Evolutionary conservation across 202 grass and related monocot genomes (phyloP).

Genomic region (Schoenoplectus triqueter): DNA sequence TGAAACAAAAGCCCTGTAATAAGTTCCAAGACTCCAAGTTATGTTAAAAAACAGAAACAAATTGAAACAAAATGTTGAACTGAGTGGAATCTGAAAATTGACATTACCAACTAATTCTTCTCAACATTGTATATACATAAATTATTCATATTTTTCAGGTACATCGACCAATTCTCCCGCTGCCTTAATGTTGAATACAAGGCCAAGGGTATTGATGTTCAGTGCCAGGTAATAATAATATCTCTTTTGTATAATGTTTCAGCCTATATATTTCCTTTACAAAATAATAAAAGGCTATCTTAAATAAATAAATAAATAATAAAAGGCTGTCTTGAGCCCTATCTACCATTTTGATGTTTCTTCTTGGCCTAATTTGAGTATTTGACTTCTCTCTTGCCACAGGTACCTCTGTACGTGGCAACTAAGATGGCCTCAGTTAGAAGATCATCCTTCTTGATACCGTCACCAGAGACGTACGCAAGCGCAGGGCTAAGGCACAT

Average conservation of each 20-base stretch:
- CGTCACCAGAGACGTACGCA: slow-evolving; percentile 81
- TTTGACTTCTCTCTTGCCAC: slow-evolving; percentile 19
- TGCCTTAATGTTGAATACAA: slow-evolving; percentile 96
- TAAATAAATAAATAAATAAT: background rate
- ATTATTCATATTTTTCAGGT: slow-evolving; percentile 52
- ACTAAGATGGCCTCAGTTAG: slow-evolving; percentile 95
- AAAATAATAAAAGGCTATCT: background rate
- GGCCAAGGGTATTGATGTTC: slow-evolving; percentile 95
- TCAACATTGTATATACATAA: background rate
- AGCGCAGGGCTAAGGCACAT: slow-evolving; percentile 68
- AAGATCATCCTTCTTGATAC: slow-evolving; percentile 75
- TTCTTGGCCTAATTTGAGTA: slow-evolving; percentile 22
- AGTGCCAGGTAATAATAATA: slow-evolving; percentile 70
- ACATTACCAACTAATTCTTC: background rate
- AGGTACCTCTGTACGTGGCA: slow-evolving; percentile 92
- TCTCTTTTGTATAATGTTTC: slow-evolving; percentile 16
- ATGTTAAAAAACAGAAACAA: slow-evolving; percentile 7
- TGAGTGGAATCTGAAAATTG: background rate
- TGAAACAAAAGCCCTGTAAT: background rate
- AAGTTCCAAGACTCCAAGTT: background rate
- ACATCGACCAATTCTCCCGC: slow-evolving; percentile 93
- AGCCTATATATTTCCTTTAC: background rate
- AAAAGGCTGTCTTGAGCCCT: background rate
- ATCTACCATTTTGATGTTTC: slow-evolving; percentile 10
- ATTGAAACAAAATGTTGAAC: slow-evolving; percentile 8